phyloP scores from a whole-genome alignment of 2,329 filamentous ascomycete species.

The Apiospora saccharicola region DNA sequence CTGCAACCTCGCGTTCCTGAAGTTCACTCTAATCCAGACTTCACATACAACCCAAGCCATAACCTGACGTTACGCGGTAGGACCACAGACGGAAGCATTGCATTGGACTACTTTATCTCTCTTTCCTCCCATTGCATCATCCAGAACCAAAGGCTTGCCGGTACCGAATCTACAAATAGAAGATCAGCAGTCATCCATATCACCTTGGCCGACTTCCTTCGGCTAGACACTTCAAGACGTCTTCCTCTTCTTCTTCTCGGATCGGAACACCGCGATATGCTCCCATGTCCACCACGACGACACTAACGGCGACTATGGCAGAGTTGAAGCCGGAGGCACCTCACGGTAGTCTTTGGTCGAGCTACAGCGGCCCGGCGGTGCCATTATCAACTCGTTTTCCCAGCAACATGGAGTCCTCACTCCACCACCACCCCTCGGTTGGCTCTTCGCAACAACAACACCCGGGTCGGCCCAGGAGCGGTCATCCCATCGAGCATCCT shows the following conservation, averaged over 20 bases:
- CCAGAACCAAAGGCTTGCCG: neutral
- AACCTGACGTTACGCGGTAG: constrained; percentile 20
- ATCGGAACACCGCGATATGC: constrained; percentile 48
- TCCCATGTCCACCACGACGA: constrained; percentile 68
- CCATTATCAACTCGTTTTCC: constrained; percentile 61
- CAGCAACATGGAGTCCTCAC: constrained; percentile 58
- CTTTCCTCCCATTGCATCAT: constrained; percentile 12
- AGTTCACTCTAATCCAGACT: constrained; percentile 23
- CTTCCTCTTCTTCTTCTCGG: constrained; percentile 23
- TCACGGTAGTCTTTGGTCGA: constrained; percentile 65
- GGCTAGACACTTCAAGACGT: constrained; percentile 16
- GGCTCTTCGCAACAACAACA: constrained; percentile 50
- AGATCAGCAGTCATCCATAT: constrained; percentile 1
- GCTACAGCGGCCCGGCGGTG: constrained; percentile 60
- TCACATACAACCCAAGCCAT: constrained; percentile 19
- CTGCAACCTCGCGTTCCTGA: constrained; percentile 40
- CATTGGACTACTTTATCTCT: constrained; percentile 17
- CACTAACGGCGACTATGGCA: constrained; percentile 69
- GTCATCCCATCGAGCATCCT: constrained; percentile 58
- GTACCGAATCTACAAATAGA: constrained; percentile 20
- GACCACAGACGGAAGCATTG: constrained; percentile 16
- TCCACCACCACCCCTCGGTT: constrained; percentile 54
- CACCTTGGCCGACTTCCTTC: constrained; percentile 16
- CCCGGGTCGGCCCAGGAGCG: constrained; percentile 57
- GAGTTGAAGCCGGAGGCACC: constrained; percentile 67